Conservation (phyloP, 2,329 filamentous ascomycete species). For the Xylariaceae sp. region DNA sequence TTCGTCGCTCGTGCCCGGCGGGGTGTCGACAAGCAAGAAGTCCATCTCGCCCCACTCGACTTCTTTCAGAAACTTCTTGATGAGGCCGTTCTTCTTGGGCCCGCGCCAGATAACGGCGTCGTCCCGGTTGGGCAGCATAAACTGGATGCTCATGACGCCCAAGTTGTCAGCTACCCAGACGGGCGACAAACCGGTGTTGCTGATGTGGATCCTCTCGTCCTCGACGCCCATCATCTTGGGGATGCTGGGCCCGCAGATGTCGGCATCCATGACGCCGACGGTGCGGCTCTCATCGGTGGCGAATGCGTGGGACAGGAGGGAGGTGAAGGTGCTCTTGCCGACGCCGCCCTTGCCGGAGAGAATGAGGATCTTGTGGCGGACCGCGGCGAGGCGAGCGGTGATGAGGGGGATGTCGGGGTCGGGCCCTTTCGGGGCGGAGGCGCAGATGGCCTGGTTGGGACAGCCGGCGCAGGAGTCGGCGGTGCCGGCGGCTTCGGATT, state of each 20-base stretch:
- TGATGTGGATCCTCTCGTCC: constrained; percentile 87
- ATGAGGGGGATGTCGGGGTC: constrained; percentile 93
- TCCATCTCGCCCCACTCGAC: constrained; percentile 97
- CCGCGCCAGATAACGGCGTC: constrained; percentile 97
- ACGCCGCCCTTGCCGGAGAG: constrained; percentile 95
- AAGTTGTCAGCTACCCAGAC: constrained; percentile 95
- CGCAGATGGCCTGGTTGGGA: constrained; percentile 93
- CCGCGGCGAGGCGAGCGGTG: constrained; percentile 71
- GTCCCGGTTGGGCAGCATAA: constrained; percentile 91
- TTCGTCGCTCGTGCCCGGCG: constrained; percentile 92
- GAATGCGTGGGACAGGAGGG: constrained; percentile 83
- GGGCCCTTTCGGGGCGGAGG: constrained; percentile 87
- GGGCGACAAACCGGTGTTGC: constrained; percentile 83
- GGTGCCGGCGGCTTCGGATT: constrained; percentile 65
- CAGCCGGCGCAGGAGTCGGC: constrained; percentile 89
- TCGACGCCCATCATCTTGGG: constrained; percentile 99
- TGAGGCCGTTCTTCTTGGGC: constrained; percentile 96
- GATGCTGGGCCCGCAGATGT: constrained; percentile 93
- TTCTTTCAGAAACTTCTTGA: constrained; percentile 97
- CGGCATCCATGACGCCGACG: constrained; percentile 95
- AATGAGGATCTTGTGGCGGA: constrained; percentile 89
- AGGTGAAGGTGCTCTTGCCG: constrained; percentile 91
- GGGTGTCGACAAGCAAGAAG: constrained; percentile 89
- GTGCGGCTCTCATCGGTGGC: constrained; percentile 72
- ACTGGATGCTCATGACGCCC: constrained; percentile 95